A percentile compares a stretch with the other conserved stretches of the same genome.
Evolutionary conservation across 2,329 filamentous ascomycete species (phyloP).

Genomic region (Neoarthrinium moseri): DNA sequence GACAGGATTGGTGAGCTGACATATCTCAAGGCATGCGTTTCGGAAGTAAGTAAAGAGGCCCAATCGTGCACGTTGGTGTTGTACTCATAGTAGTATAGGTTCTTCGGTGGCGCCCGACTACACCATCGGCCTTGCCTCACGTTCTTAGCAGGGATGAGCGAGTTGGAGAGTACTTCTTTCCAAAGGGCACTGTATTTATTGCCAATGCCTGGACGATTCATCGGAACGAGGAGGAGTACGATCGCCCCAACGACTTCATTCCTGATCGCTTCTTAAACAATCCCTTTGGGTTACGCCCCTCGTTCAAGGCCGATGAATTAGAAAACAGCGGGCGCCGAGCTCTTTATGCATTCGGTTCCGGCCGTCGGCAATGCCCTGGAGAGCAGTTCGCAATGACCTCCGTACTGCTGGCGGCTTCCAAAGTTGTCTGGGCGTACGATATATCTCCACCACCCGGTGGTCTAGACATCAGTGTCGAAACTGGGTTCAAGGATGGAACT

Average conservation of each 20-base stretch:
- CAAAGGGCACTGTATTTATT: conserved; percentile 2
- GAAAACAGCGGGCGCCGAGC: conserved; percentile 1
- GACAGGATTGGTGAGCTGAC: not conserved
- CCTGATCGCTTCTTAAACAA: conserved; percentile 9
- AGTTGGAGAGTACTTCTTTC: not conserved
- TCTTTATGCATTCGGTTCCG: conserved; percentile 3
- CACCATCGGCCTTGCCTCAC: conserved; percentile 1
- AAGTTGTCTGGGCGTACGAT: conserved; percentile 8
- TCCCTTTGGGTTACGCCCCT: conserved; percentile 1
- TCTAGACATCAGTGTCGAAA: conserved; percentile 1
- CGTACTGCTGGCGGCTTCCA: conserved; percentile 4
- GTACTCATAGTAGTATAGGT: not conserved
- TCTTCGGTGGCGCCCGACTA: not conserved
- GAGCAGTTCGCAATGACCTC: conserved; percentile 7
- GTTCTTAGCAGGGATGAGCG: conserved; percentile 4
- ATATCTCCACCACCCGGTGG: not conserved
- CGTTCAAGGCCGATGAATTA: not conserved
- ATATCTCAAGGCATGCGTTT: conserved; percentile 6
- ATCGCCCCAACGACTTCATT: conserved; percentile 5
- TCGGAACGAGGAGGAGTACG: conserved; percentile 6
- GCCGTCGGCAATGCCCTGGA: conserved; percentile 9
- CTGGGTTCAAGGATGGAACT: not conserved
- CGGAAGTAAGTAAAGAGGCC: conserved; percentile 5
- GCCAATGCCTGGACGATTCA: conserved; percentile 7
- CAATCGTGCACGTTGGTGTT: too few species aligned